Evolutionary conservation across 352 stramenopile genomes (phyloP).

Genomic region (Globisporangium apiculatum): DNA sequence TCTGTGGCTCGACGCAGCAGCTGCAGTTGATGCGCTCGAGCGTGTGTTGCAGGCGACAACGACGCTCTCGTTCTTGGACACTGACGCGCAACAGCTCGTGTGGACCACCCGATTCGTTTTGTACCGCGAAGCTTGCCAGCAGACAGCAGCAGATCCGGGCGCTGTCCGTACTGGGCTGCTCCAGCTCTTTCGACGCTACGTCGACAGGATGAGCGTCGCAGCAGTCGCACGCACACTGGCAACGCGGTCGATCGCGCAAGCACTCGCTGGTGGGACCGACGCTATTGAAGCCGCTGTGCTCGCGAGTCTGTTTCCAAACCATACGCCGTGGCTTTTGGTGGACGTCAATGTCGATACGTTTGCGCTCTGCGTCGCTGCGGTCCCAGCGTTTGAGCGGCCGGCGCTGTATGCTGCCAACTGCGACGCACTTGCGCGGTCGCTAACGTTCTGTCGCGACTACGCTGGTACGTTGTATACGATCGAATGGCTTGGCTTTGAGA

Average conservation of each 20-base stretch:
- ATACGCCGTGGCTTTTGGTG: conserved; percentile 21
- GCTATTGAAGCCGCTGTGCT: conserved; percentile 24
- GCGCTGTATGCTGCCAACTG: conserved; percentile 26
- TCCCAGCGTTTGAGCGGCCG: conserved; percentile 23
- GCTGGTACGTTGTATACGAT: conserved; percentile 18
- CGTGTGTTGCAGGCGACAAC: conserved; percentile 22
- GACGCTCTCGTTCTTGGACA: conserved; percentile 20
- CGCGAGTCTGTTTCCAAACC: conserved; percentile 38
- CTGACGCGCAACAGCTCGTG: conserved; percentile 28
- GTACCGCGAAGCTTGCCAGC: conserved; percentile 23
- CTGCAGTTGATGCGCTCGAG: conserved; percentile 32
- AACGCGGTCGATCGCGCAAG: conserved; percentile 14
- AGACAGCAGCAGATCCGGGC: background rate
- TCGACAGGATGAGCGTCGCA: conserved; percentile 31
- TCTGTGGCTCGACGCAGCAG: conserved; percentile 22
- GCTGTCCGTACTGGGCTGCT: conserved; percentile 13
- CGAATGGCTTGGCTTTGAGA: no score
- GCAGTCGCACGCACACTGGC: conserved; percentile 24
- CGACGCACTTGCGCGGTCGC: conserved; percentile 21
- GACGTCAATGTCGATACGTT: conserved; percentile 31
- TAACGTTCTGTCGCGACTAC: conserved; percentile 39
- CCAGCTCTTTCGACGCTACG: conserved; percentile 33
- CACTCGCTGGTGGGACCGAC: conserved; percentile 6
- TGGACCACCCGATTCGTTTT: conserved; percentile 45
- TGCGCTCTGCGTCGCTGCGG: conserved; percentile 22